These are phyloP conservation scores for Daldinia sp. DNA, from an alignment of 2,329 filamentous ascomycete species.

Conservation along the genomic window DNA sequence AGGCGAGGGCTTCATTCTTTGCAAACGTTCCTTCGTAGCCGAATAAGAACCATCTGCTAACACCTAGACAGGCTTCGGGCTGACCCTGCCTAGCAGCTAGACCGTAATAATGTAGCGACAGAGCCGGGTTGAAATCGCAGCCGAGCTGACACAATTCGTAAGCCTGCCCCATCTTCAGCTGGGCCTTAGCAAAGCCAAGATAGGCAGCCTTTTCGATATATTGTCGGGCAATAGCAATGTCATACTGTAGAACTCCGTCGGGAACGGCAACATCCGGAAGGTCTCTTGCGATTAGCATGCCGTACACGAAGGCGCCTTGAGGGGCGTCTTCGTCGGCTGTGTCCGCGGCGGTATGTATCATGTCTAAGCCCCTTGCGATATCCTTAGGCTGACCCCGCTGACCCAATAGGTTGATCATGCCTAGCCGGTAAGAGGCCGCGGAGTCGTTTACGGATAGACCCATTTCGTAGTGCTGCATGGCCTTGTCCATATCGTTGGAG, in stretches of 20 bases:
- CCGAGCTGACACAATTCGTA: slow-evolving; percentile 94
- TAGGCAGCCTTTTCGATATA: slow-evolving; percentile 98
- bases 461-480: slow-evolving; percentile 86
- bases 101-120: slow-evolving; percentile 95
- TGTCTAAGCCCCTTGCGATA: slow-evolving; percentile 76
- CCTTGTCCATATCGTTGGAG: slow-evolving; percentile 90
- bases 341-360: slow-evolving; percentile 84
- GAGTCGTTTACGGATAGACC: slow-evolving; percentile 85
- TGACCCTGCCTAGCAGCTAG: slow-evolving; percentile 92
- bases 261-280: slow-evolving; percentile 90
- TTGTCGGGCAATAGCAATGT: slow-evolving; percentile 77
- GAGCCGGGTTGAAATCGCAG: slow-evolving; percentile 92
- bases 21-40: slow-evolving; percentile 91
- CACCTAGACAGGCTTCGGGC: slow-evolving; percentile 90
- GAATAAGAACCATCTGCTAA: slow-evolving; percentile 98
- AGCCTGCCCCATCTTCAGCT: slow-evolving; percentile 95
- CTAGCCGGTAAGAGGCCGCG: slow-evolving; percentile 83
- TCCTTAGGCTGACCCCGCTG: slow-evolving; percentile 92
- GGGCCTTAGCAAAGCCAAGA: slow-evolving; percentile 93
- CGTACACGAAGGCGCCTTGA: slow-evolving; percentile 93
- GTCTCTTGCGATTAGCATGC: slow-evolving; percentile 91
- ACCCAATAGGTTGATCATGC: slow-evolving; percentile 96
- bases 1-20: slow-evolving; percentile 95
- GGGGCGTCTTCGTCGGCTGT: slow-evolving; percentile 95
- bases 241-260: slow-evolving; percentile 70